Evolutionary conservation across 305 asterid species (phyloP).

Genomic region (Fraxinus dipetala): DNA sequence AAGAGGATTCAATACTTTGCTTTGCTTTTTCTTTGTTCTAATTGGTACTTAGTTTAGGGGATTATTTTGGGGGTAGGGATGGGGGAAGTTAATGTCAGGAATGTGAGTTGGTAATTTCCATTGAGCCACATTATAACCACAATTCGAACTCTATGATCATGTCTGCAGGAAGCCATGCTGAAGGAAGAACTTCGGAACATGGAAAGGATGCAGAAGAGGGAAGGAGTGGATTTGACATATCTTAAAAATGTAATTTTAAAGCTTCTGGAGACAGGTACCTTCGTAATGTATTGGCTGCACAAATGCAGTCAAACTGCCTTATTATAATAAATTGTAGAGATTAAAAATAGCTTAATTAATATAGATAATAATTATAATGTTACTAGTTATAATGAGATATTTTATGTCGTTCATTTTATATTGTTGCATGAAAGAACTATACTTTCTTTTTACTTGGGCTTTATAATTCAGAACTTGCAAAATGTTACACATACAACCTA

Average conservation of each 20-base stretch:
- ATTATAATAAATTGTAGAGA: background rate
- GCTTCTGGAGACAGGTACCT: constrained; percentile 91
- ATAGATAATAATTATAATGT: background rate
- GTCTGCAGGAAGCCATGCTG: constrained; percentile 73
- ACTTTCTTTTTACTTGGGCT: background rate
- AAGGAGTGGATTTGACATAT: constrained; percentile 97
- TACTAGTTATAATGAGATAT: background rate
- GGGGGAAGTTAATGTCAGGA: background rate
- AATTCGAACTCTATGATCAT: constrained; percentile 21
- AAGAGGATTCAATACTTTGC: background rate
- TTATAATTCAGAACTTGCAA: background rate
- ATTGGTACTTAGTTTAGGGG: background rate
- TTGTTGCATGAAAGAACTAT: background rate
- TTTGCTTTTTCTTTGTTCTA: background rate
- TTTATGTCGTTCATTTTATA: background rate
- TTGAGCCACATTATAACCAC: constrained; percentile 22
- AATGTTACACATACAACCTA: background rate
- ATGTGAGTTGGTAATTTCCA: background rate
- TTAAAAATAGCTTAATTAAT: background rate
- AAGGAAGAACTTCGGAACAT: constrained; percentile 92
- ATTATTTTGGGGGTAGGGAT: background rate
- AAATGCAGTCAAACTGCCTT: background rate
- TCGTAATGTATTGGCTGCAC: background rate
- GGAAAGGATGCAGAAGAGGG: constrained; percentile 91
- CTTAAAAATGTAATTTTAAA: constrained; percentile 84